Evolutionary conservation across 2,329 filamentous ascomycete species (phyloP).

Genomic region (Sporothrix brasiliensis): DNA sequence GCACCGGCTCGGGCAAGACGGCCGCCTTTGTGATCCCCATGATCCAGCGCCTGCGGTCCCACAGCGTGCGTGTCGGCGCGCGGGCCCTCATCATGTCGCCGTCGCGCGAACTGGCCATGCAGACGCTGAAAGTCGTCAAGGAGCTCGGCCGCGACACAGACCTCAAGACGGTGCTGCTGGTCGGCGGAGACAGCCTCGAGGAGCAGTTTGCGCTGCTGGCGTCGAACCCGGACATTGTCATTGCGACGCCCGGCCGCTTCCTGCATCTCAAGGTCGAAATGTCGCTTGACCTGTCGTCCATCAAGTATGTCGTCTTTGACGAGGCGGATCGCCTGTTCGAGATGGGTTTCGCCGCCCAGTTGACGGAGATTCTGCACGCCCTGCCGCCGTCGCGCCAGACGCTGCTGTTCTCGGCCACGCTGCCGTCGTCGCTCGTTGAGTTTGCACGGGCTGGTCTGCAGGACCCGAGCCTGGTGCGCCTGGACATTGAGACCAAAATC

Average conservation of each 20-base stretch:
- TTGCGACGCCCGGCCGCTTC: slow-evolving; percentile 94
- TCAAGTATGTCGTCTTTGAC: slow-evolving; percentile 95
- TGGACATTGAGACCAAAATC: slow-evolving; percentile 94
- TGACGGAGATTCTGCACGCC: slow-evolving; percentile 89
- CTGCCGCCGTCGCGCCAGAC: slow-evolving; percentile 85
- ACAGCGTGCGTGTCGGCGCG: slow-evolving; percentile 83
- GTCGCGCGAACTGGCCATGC: slow-evolving; percentile 88
- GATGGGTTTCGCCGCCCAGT: slow-evolving; percentile 94
- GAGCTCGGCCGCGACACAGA: slow-evolving; percentile 90
- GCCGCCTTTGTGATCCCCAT: slow-evolving; percentile 98
- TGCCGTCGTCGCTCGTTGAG: slow-evolving; percentile 92
- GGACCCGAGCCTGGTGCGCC: slow-evolving; percentile 83
- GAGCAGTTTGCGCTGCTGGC: slow-evolving; percentile 94
- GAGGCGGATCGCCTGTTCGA: slow-evolving; percentile 97
- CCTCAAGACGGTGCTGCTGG: slow-evolving; percentile 83
- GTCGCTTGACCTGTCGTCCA: slow-evolving; percentile 84
- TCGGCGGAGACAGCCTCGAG: slow-evolving; percentile 93
- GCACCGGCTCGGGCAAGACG: slow-evolving; percentile 98
- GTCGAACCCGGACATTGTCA: slow-evolving; percentile 93
- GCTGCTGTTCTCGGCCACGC: slow-evolving; percentile 89
- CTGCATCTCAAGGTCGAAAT: slow-evolving; percentile 97
- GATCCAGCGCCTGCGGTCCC: slow-evolving; percentile 88
- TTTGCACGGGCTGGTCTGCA: slow-evolving; percentile 92
- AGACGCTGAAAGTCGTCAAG: slow-evolving; percentile 95
- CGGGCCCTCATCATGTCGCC: slow-evolving; percentile 88